Evolutionary conservation across 2,329 filamentous ascomycete genomes (phyloP).

Genomic region (Leptodontidium sp.): DNA sequence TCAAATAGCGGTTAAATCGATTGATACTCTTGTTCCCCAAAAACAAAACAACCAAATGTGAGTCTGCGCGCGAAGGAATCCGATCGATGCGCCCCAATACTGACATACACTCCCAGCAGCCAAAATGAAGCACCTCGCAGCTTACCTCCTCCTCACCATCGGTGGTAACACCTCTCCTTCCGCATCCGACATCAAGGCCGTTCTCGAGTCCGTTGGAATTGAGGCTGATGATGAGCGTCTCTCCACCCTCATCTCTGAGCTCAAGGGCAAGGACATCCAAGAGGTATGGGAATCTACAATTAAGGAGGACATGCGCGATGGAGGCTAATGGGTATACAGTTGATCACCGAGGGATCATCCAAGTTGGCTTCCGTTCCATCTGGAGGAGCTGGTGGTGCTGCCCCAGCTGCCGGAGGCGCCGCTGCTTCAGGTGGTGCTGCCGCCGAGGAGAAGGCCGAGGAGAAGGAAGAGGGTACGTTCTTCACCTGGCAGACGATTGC

Average conservation of each 20-base stretch:
- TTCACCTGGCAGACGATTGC: conserved; percentile 24
- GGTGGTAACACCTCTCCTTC: conserved; percentile 92
- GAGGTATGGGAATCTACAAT: conserved; percentile 66
- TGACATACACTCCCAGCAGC: conserved; percentile 50
- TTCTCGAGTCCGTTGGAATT: conserved; percentile 93
- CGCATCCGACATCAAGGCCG: conserved; percentile 83
- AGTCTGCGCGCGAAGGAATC: conserved; percentile 22
- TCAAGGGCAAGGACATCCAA: conserved; percentile 90
- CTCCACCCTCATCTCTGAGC: conserved; percentile 86
- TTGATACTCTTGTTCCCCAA: conserved; percentile 87
- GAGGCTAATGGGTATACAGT: conserved; percentile 59
- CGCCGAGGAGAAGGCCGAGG: conserved; percentile 71
- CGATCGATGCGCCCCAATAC: conserved; percentile 22
- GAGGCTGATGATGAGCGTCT: conserved; percentile 92
- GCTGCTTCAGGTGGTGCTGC: conserved; percentile 72
- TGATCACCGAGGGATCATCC: conserved; percentile 86
- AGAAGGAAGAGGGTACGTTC: conserved; percentile 85
- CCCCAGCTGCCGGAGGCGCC: conserved; percentile 68
- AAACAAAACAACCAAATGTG: conserved; percentile 41
- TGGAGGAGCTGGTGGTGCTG: conserved; percentile 76
- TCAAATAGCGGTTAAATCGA: conserved; percentile 98
- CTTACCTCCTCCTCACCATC: conserved; percentile 96
- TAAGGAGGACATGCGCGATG: conserved; percentile 38
- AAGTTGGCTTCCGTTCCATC: conserved; percentile 99
- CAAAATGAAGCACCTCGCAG: conserved; percentile 99